Percentiles rank a stretch among this genome's conserved stretches.
phyloP scores from a whole-genome alignment of 2,329 filamentous ascomycete species.

The Conoideocrella luteorostrata region DNA sequence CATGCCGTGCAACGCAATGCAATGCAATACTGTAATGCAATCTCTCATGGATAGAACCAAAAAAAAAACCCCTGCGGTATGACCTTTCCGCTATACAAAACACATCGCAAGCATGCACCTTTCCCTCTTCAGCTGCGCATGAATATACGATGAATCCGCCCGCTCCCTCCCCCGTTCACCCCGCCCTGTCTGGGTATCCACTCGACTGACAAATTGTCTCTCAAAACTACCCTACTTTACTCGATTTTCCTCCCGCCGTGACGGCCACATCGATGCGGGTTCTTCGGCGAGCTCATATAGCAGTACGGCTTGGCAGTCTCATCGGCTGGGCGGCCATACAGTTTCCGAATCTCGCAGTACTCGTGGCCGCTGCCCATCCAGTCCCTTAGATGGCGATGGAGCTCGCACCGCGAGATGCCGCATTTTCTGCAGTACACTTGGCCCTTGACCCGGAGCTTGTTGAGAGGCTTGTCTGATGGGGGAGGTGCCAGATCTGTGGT shows the following conservation, averaged over 20 bases:
- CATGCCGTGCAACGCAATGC: too few species aligned
- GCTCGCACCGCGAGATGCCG: slow-evolving; percentile 53
- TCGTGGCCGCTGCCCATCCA: slow-evolving; percentile 53
- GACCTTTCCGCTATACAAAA: too few species aligned
- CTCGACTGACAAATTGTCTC: too few species aligned
- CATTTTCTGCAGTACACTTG: slow-evolving; percentile 59
- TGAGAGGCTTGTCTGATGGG: slow-evolving; percentile 25
- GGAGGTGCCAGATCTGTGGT: not conserved
- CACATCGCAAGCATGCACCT: too few species aligned
- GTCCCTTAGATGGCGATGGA: slow-evolving; percentile 54
- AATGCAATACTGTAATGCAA: too few species aligned
- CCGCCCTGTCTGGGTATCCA: too few species aligned
- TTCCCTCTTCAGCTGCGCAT: too few species aligned
- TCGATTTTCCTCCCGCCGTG: slow-evolving; percentile 32
- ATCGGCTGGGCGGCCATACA: slow-evolving; percentile 45
- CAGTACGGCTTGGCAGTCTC: slow-evolving; percentile 45
- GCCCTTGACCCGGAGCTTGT: slow-evolving; percentile 46
- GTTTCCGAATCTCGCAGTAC: slow-evolving; percentile 55
- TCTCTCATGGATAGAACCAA: too few species aligned
- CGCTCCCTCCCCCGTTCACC: too few species aligned
- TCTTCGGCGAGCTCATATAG: slow-evolving; percentile 54
- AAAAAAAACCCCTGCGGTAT: too few species aligned
- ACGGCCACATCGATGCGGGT: slow-evolving; percentile 51
- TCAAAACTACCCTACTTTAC: not conserved
- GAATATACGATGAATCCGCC: too few species aligned